These are phyloP conservation scores for Linum tenue DNA, from an alignment of 345 rosid genomes.

Conservation along the genomic window DNA sequence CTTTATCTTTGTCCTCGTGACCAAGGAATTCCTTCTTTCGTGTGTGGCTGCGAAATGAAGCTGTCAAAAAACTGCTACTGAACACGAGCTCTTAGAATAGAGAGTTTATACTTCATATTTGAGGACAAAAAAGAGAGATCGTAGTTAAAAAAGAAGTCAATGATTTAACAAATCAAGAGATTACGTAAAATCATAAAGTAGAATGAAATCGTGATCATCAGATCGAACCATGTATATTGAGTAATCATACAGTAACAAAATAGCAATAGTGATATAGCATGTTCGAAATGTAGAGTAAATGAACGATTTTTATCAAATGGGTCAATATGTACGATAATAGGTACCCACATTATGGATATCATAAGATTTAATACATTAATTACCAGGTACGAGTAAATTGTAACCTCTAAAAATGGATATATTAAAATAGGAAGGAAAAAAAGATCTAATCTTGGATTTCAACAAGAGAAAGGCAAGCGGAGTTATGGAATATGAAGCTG, in stretches of 20 bases:
- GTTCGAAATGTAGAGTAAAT: too few relatives aligned
- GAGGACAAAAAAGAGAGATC: neutral
- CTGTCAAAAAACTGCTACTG: constrained; percentile 52
- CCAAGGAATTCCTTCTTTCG: constrained; percentile 41
- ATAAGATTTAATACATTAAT: neutral
- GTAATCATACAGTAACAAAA: too few relatives aligned
- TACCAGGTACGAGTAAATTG: too few relatives aligned
- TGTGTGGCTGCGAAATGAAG: constrained; percentile 53
- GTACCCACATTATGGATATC: constrained; percentile 17
- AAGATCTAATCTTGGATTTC: neutral
- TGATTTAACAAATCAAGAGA: too few relatives aligned
- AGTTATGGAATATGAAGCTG: neutral
- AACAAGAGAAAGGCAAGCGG: neutral
- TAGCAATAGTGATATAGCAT: too few relatives aligned
- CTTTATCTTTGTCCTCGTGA: constrained; percentile 28
- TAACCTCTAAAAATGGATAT: constrained; percentile 7
- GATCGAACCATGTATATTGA: constrained; percentile 41
- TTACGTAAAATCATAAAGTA: too few relatives aligned
- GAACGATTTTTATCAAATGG: too few relatives aligned
- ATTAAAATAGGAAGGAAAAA: neutral
- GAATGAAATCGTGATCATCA: too few relatives aligned
- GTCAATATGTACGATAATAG: constrained; percentile 30
- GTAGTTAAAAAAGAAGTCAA: too few relatives aligned
- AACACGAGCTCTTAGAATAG: constrained; percentile 25
- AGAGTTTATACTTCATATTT: constrained; percentile 11